phyloP scores from a whole-genome alignment of 305 asterid species.

The Lippia alba region DNA sequence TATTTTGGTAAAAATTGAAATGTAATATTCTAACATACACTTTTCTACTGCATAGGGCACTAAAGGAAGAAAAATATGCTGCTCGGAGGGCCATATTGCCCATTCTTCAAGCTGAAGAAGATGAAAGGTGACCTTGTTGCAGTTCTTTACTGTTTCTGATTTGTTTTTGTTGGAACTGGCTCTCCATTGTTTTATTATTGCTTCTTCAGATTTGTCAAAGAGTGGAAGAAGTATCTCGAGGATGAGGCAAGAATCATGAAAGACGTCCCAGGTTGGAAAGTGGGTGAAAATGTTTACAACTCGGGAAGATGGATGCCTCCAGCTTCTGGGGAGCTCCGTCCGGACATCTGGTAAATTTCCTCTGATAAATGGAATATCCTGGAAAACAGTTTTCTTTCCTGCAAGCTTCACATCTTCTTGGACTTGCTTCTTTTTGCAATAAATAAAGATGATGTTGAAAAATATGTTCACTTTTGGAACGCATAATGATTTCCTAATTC shows the following conservation, averaged over 20 bases:
- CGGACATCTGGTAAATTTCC: conserved; percentile 65
- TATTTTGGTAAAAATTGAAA: conserved; percentile 19
- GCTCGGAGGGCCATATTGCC: conserved; percentile 92
- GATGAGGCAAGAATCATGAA: conserved; percentile 97
- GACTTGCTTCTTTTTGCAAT: conserved; percentile 31
- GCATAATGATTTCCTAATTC: conserved; percentile 16
- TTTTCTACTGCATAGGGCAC: conserved; percentile 55
- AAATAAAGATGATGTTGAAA: conserved; percentile 56
- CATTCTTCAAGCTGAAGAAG: conserved; percentile 96
- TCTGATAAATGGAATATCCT: conserved; percentile 13
- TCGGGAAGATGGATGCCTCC: conserved; percentile 96
- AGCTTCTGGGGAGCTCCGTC: conserved; percentile 81
- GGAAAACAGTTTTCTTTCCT: conserved; percentile 23
- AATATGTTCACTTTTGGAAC: conserved; percentile 32
- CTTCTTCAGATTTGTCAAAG: conserved; percentile 70
- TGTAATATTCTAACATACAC: conserved; percentile 16
- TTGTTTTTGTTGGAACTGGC: background rate
- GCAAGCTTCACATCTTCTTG: conserved; percentile 30
- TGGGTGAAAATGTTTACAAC: conserved; percentile 84
- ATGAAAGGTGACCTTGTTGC: conserved; percentile 66
- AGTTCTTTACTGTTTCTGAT: background rate
- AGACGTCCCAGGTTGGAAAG: conserved; percentile 94
- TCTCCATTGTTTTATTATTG: background rate
- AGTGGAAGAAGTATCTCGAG: conserved; percentile 90
- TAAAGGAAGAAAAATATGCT: conserved; percentile 93